phyloP scores from a whole-genome alignment of 805 yeast species.

The Candida ortonii region DNA sequence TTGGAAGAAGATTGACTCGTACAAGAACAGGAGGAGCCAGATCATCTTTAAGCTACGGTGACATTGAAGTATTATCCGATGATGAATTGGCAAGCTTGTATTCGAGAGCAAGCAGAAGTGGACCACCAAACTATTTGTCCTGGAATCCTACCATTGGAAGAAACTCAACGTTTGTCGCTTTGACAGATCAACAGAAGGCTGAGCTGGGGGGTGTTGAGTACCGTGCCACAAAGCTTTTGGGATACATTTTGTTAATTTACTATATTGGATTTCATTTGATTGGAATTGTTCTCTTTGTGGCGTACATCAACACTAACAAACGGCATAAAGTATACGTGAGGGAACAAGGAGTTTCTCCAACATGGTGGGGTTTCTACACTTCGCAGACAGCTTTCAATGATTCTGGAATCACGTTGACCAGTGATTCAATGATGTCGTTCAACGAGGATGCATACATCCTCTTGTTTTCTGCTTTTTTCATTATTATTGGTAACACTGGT shows the following conservation, averaged over 20 bases:
- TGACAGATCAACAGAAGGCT: conserved; percentile 80
- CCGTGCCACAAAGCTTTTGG: conserved; percentile 76
- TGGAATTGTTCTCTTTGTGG: conserved; percentile 50
- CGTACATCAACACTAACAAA: conserved; percentile 52
- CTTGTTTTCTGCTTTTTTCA: conserved; percentile 61
- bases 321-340: conserved; percentile 44
- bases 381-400: conserved; percentile 80
- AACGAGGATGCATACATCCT: conserved; percentile 61
- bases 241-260: conserved; percentile 60
- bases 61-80: conserved; percentile 23
- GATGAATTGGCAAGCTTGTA: conserved; percentile 30
- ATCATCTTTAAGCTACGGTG: conserved; percentile 5
- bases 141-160: conserved; percentile 92
- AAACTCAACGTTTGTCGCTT: conserved; percentile 83
- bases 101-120: conserved; percentile 13
- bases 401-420: conserved; percentile 77
- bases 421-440: conserved; percentile 75
- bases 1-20: conserved; percentile 26
- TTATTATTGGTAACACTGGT: conserved; percentile 92
- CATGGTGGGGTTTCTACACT: conserved; percentile 94
- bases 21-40: conserved; percentile 14
- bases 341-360: conserved; percentile 61
- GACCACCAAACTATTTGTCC: conserved; percentile 68
- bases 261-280: conserved; percentile 74
- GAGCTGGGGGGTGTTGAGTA: conserved; percentile 98